These are phyloP conservation scores for Fusarium armeniacum DNA, from an alignment of 2,329 filamentous ascomycete genomes.

Conservation along the genomic window DNA sequence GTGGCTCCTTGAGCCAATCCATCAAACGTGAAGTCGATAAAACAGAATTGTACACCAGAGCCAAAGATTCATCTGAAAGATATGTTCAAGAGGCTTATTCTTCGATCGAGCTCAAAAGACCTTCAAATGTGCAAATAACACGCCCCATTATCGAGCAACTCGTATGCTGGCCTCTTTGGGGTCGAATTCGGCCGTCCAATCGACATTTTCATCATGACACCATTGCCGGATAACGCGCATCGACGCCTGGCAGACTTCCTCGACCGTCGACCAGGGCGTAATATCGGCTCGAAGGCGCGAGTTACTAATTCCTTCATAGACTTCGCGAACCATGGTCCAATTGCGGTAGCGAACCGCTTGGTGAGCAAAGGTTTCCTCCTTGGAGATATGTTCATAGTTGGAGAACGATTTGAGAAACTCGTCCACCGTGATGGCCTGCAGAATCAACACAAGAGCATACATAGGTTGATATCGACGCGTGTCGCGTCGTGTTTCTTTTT, in stretches of 20 bases:
- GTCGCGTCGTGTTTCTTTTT: constrained; percentile 57
- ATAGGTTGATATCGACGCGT: constrained; percentile 57
- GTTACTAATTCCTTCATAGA: constrained; percentile 50
- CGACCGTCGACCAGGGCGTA: constrained; percentile 60
- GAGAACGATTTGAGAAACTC: constrained; percentile 59
- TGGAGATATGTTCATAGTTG: constrained; percentile 43
- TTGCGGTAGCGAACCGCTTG: constrained; percentile 49
- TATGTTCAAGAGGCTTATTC: not conserved
- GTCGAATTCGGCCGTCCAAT: constrained; percentile 60
- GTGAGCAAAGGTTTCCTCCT: constrained; percentile 45
- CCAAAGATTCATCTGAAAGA: constrained; percentile 24
- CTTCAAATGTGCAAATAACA: not conserved
- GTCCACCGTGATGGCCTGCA: constrained; percentile 62
- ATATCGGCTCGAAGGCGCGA: constrained; percentile 52
- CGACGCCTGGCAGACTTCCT: constrained; percentile 59
- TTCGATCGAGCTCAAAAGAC: not conserved
- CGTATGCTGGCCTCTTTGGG: constrained; percentile 45
- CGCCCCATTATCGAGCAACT: constrained; percentile 26
- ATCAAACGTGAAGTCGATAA: not conserved
- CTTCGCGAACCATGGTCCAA: constrained; percentile 53
- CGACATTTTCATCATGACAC: constrained; percentile 61
- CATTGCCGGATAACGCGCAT: constrained; percentile 60
- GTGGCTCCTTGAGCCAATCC: not conserved
- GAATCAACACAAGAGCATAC: constrained; percentile 59
- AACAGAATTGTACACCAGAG: constrained; percentile 1